Percentiles rank a stretch among this genome's conserved stretches.
Conservation (phyloP, 2,329 filamentous ascomycete genomes). For the Teratosphaeria zuluensis region DNA sequence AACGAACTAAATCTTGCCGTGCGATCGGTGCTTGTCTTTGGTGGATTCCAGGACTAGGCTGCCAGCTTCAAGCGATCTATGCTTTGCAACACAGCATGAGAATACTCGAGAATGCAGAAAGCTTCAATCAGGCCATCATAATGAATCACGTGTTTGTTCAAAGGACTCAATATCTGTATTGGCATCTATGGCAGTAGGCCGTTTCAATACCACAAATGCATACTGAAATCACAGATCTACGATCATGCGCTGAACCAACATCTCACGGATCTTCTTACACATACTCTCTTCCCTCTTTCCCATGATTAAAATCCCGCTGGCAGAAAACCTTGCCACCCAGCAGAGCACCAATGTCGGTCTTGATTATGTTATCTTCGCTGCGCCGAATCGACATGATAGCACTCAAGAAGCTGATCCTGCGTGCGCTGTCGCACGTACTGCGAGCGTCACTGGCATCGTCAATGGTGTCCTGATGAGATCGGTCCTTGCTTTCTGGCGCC, state of each 20-base stretch:
- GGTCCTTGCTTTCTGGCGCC: background rate
- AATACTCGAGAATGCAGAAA: too few relatives aligned
- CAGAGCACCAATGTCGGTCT: slow-evolving; percentile 20
- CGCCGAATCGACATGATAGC: slow-evolving; percentile 13
- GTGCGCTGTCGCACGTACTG: slow-evolving; percentile 9
- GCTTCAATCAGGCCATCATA: too few relatives aligned
- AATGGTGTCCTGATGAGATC: background rate
- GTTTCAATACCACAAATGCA: background rate
- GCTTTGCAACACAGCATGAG: too few relatives aligned
- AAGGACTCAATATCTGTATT: too few relatives aligned
- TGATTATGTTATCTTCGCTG: slow-evolving; percentile 14
- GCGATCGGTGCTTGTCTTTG: too few relatives aligned
- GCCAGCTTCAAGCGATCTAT: too few relatives aligned
- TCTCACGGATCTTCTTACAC: background rate
- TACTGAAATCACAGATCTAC: background rate
- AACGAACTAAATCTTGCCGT: too few relatives aligned
- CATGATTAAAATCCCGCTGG: slow-evolving; percentile 4
- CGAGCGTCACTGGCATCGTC: background rate
- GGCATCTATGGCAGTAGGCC: too few relatives aligned
- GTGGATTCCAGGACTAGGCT: too few relatives aligned
- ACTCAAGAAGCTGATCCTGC: slow-evolving; percentile 17
- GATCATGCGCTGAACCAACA: background rate
- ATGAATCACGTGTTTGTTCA: too few relatives aligned
- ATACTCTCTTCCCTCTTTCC: background rate
- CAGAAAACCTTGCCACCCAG: slow-evolving; percentile 12